phyloP scores from a whole-genome alignment of 768 basidiomycete species.

The Arthromyces matolae region DNA sequence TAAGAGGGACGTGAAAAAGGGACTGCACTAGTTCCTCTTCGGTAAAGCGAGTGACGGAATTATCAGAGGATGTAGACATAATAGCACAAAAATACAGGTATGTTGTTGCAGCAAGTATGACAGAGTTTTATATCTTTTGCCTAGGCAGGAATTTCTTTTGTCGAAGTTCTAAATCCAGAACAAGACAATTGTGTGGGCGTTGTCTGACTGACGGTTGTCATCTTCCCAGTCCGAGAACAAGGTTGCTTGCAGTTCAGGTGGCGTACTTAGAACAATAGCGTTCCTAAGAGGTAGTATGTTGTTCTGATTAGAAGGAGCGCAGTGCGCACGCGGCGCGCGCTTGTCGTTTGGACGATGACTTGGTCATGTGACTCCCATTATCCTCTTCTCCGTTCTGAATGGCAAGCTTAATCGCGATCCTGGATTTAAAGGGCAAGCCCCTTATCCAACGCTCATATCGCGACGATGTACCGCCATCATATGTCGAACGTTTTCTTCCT shows the following conservation, averaged over 20 bases:
- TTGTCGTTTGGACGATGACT: no score
- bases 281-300: no score
- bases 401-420: constrained; percentile 80
- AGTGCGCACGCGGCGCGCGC: no score
- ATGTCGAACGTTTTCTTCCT: constrained; percentile 91
- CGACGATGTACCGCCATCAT: constrained; percentile 88
- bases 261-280: no score
- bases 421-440: constrained; percentile 98
- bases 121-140: neutral
- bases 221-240: no score
- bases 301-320: no score
- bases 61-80: constrained; percentile 1
- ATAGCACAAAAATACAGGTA: constrained; percentile 3
- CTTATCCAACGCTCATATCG: constrained; percentile 95
- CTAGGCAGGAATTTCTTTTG: neutral
- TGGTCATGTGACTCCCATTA: neutral
- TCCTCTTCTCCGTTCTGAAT: constrained; percentile 23
- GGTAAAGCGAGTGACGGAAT: neutral
- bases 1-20: neutral
- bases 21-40: constrained; percentile 1
- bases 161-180: neutral
- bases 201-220: no score
- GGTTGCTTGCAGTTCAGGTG: no score
- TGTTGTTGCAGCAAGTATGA: neutral
- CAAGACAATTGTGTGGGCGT: neutral